Percentiles rank a stretch among this genome's conserved stretches.
Evolutionary conservation across 1,284 basidiomycete species (phyloP).

Genomic region (Boletus semigastroideus): DNA sequence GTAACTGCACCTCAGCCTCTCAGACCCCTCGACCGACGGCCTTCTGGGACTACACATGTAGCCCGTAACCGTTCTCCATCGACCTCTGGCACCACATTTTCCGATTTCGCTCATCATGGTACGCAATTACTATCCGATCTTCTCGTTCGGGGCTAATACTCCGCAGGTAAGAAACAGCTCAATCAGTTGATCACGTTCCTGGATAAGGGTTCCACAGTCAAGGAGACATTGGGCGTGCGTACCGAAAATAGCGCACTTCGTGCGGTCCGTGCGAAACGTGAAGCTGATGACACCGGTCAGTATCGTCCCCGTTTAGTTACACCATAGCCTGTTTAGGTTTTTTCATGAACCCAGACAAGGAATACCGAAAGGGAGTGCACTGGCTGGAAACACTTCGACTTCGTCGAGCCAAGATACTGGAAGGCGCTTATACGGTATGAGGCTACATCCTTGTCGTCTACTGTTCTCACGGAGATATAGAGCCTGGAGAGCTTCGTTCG

Average conservation of each 20-base stretch:
- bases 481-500: slow-evolving; percentile 79
- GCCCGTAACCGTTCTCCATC: slow-evolving; percentile 71
- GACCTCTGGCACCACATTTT: slow-evolving; percentile 63
- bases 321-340: not conserved
- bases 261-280: slow-evolving; percentile 79
- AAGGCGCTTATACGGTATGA: slow-evolving; percentile 73
- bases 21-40: slow-evolving; percentile 67
- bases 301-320: slow-evolving; percentile 8
- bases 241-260: slow-evolving; percentile 66
- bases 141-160: slow-evolving; percentile 7
- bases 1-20: slow-evolving; percentile 71
- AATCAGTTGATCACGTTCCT: slow-evolving; percentile 77
- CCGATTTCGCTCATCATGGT: slow-evolving; percentile 79
- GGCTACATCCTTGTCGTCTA: slow-evolving; percentile 12
- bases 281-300: slow-evolving; percentile 88
- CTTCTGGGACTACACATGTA: slow-evolving; percentile 57
- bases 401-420: slow-evolving; percentile 78
- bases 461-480: slow-evolving; percentile 37
- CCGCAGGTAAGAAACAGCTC: slow-evolving; percentile 69
- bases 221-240: slow-evolving; percentile 55
- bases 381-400: slow-evolving; percentile 92
- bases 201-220: slow-evolving; percentile 64
- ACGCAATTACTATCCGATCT: slow-evolving; percentile 6
- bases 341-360: slow-evolving; percentile 63
- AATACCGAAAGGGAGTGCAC: slow-evolving; percentile 90